Evolutionary conservation across 2,329 filamentous ascomycete genomes (phyloP), one percentile per base, ranked within the genome.

Genomic region (Alternaria sp.): DNA sequence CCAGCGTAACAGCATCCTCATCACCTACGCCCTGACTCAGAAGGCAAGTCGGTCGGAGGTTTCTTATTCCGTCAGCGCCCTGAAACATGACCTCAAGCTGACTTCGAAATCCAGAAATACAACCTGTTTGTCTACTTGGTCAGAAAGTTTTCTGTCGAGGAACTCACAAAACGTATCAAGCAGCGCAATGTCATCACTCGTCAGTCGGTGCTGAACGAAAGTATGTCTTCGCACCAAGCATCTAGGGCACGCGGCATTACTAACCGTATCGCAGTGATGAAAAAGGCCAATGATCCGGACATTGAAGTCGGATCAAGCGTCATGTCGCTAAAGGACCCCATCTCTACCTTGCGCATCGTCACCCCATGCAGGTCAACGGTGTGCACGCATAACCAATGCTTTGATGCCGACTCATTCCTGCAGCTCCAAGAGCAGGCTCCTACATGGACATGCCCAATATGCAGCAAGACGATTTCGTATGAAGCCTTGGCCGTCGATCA

Each of bases 361-460:
- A 84, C 91, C 16, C 95, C 95, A 0, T 93, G 93, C 68, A 89
- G 95, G 34, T 92, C 92, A 4, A 85, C 88, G 3, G 81, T 89
- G 34, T 99, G 95, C 80, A 90, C 87, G 3, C 95, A 99, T 77
- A 91, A 95, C 26, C 93, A 96, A 75, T 99, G 95, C 76, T 99
- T 98, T 69, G 95, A 99, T 77, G 94, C 91, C 3, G 90, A 88
- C 3, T 96, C 93, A 2, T 99, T 97, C 75, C 84, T 99, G 20
- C 92, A 97, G 70, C 81, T 99, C 28, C 94, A 98, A 76, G 93
- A 98, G 76, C 95, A 99, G 81, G 94, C 93, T 0, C 95, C 95
- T 0, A 96, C 95, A 18, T 99, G 95, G 95, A 85, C 89, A n/a
- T 99, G 95, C 72, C 95, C 95, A 0, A 90, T 97, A 22, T 99